phyloP scores from a whole-genome alignment of 2,329 filamentous ascomycete species.

The Penicillium sp. region DNA sequence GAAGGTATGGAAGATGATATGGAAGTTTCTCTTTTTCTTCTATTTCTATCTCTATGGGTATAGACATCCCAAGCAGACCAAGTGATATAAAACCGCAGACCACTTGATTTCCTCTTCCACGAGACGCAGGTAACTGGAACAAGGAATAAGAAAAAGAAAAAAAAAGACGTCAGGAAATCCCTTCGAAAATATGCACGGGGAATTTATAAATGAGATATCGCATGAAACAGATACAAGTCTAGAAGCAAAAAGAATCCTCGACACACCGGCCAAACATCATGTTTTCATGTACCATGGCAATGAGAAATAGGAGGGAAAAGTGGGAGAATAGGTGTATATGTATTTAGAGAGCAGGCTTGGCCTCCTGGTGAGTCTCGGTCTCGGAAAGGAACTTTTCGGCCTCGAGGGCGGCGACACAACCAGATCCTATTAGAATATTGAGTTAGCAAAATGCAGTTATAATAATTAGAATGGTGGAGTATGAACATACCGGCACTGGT shows the following conservation, averaged over 20 bases:
- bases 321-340: neutral
- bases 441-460: constrained; percentile 19
- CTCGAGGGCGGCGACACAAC: constrained; percentile 92
- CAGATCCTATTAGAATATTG: constrained; percentile 62
- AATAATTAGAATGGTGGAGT: constrained; percentile 35
- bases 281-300: constrained; percentile 12
- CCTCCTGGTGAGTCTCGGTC: constrained; percentile 54
- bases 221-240: constrained; percentile 10
- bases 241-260: constrained; percentile 8
- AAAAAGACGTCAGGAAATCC: constrained; percentile 7
- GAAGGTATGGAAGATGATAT: neutral
- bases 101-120: neutral
- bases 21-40: constrained; percentile 1
- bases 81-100: neutral
- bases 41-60: constrained; percentile 25
- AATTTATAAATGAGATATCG: constrained; percentile 14
- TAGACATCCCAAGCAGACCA: neutral
- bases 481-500: constrained; percentile 82
- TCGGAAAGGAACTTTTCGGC: constrained; percentile 92
- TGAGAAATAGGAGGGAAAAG: neutral
- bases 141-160: constrained; percentile 4
- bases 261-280: constrained; percentile 3
- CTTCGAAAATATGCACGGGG: constrained; percentile 20
- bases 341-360: constrained; percentile 54
- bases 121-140: neutral